These are phyloP conservation scores for Vigna hirtella DNA, from an alignment of 306 rosid species.

Conservation along the genomic window DNA sequence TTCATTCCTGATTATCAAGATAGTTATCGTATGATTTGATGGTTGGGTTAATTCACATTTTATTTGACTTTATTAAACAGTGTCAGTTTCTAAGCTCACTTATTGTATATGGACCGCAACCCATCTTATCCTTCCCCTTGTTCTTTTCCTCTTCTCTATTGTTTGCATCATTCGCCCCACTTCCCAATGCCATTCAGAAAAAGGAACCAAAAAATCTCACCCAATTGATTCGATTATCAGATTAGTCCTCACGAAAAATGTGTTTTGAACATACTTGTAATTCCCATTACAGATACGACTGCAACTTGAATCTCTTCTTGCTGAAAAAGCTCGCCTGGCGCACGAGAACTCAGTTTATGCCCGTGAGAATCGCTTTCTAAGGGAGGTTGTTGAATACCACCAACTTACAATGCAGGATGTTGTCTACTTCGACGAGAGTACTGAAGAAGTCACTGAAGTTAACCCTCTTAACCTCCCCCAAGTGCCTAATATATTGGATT, in stretches of 20 bases:
- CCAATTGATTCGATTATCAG: slow-evolving; percentile 11
- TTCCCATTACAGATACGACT: slow-evolving; percentile 74
- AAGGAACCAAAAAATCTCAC: slow-evolving; percentile 1
- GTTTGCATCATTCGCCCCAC: background rate
- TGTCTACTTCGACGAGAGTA: slow-evolving; percentile 86
- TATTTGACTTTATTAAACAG: no score
- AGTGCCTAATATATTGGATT: slow-evolving; percentile 45
- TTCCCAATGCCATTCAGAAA: background rate
- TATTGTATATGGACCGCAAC: no score
- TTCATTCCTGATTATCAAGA: no score
- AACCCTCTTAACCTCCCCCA: slow-evolving; percentile 71
- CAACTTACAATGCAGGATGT: slow-evolving; percentile 99
- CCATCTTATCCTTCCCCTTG: no score
- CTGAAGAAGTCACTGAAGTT: slow-evolving; percentile 91
- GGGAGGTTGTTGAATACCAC: slow-evolving; percentile 97
- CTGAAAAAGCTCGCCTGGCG: slow-evolving; percentile 96
- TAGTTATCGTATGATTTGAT: no score
- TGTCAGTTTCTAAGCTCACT: no score
- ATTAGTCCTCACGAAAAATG: background rate
- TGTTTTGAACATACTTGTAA: background rate
- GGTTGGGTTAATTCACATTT: no score
- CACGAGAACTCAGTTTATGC: slow-evolving; percentile 89
- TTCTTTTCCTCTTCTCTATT: no score
- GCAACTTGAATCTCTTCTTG: slow-evolving; percentile 91
- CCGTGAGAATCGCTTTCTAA: slow-evolving; percentile 89